Evolutionary conservation across 495 filamentous ascomycete genomes (phyloP).

Genomic region (Hypoxylon subgilvum): DNA sequence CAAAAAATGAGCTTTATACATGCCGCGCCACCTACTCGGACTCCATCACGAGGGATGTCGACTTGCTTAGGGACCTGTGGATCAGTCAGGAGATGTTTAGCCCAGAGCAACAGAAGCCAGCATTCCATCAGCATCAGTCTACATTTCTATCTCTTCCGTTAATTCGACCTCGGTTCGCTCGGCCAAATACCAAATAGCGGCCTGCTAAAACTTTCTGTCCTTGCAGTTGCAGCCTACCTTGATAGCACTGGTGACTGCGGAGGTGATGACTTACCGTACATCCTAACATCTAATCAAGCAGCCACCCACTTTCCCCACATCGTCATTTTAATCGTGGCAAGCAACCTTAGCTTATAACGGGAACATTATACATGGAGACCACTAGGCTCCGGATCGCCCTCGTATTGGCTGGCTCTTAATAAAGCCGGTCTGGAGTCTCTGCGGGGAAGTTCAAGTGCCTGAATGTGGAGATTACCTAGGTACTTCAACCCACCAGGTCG

Average conservation of each 20-base stretch:
- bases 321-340: constrained; percentile 11
- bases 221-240: too few species aligned
- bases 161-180: constrained; percentile 3
- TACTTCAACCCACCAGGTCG: neutral
- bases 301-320: constrained; percentile 20
- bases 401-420: constrained; percentile 11
- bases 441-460: constrained; percentile 21
- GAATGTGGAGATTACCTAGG: constrained; percentile 23
- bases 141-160: neutral
- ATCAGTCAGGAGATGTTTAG: too few species aligned
- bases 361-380: neutral
- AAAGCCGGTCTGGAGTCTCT: constrained; percentile 8
- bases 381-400: neutral
- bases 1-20: constrained; percentile 10
- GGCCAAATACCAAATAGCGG: constrained; percentile 14
- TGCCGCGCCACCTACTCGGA: neutral
- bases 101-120: too few species aligned
- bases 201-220: constrained; percentile 7
- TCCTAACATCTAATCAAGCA: too few species aligned
- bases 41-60: too few species aligned
- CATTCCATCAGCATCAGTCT: too few species aligned
- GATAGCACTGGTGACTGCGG: too few species aligned
- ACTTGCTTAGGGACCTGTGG: too few species aligned
- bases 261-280: too few species aligned
- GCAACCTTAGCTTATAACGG: constrained; percentile 9